Base-by-base conservation (phyloP, 106 monocot genomes). In the Phalaenopsis aphrodite region DNA sequence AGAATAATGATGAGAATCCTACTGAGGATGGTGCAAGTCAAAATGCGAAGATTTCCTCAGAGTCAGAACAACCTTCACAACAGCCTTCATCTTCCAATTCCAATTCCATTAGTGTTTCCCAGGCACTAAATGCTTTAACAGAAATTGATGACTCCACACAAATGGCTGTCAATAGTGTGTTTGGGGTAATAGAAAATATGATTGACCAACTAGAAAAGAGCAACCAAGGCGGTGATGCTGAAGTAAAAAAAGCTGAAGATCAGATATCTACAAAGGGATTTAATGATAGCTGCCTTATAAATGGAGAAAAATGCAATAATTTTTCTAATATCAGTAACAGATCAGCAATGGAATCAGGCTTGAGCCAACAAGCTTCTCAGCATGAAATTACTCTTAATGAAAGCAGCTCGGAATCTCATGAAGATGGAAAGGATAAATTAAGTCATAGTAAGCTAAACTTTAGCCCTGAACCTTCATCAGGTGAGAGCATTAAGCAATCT, bases 101-200 rank as follows among this genome's bases (percentile, higher is more conserved):
- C 12, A 56, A 89, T 47, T 75, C 94, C 18, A 87, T 93, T 0
- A 89, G 79, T 93, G 95, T 99, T 55, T 87, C 89, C 52, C 88
- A 95, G 79, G 95, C 95, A 75, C 81, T 99, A 72, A 82, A 91
- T 86, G 95, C 99, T 65, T 90, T 99, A 56, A 86, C 89, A 80
- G 91, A 93, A 75, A 85, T 94, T 93, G 99, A 99, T 82, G 99
- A 99, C 55, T 95, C 98, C 47, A 93, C 99, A 36, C 99, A 95
- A 81, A 88, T 93, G 85, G 95, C 99, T n/a, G 91, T 99, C 66
- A 99, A 93, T 46, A 99, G 85, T 86, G 99, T 99, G 19, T 99
- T 93, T 84, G 99, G 93, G 61, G 99, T 99, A 82, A 77, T 95
- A 83, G 99, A 99, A 81, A 88, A 93, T 78, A 90, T 99, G 93